Evolutionary conservation across 176 grass and related monocot species (phyloP).

Genomic region (Triticum urartu): DNA sequence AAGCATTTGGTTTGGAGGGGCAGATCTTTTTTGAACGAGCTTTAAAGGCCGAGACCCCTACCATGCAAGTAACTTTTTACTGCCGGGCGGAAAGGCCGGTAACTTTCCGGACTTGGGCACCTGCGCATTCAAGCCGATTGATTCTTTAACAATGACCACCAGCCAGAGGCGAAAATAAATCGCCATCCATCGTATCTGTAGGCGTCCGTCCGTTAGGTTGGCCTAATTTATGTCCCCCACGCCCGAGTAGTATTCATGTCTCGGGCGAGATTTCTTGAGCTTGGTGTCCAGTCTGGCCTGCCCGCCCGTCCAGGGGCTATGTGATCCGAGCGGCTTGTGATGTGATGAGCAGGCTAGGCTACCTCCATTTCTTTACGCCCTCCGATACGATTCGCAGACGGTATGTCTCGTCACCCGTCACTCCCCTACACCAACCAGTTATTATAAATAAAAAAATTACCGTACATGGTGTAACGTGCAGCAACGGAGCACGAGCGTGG

Average conservation of each 20-base stretch:
- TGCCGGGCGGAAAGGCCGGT: background rate
- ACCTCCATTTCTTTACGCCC: conserved; percentile 13
- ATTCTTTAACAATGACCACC: conserved; percentile 50
- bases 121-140: conserved; percentile 13
- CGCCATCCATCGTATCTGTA: background rate
- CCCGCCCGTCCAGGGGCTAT: conserved; percentile 28
- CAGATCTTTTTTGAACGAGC: background rate
- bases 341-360: background rate
- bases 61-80: conserved; percentile 7
- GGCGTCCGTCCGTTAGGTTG: background rate
- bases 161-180: background rate
- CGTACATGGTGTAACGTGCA: background rate
- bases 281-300: background rate
- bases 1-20: background rate
- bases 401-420: background rate
- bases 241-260: conserved; percentile 36
- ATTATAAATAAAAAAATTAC: background rate
- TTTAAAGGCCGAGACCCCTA: background rate
- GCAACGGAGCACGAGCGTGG: background rate
- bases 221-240: conserved; percentile 16
- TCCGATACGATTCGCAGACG: conserved; percentile 7
- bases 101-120: conserved; percentile 29
- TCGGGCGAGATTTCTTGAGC: background rate
- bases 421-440: background rate
- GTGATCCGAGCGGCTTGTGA: conserved; percentile 24